Base-by-base conservation (phyloP, 75 land plant genomes). In the Pinus albicaulis region DNA sequence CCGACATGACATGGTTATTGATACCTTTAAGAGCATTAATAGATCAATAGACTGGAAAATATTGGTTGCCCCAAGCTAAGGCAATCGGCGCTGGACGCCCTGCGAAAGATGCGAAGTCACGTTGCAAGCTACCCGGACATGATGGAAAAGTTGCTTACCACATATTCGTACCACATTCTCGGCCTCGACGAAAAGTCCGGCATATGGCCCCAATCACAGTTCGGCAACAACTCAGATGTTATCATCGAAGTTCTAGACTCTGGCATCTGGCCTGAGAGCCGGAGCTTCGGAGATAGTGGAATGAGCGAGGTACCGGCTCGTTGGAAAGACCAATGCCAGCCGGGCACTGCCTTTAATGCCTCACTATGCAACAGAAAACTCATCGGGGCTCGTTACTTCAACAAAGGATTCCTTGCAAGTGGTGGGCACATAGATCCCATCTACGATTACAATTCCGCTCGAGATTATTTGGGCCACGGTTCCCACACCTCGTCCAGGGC, bases 401-500 rank as follows among this genome's bases (percentile, higher is more conserved):
- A 59, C 19, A 59, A 59, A 57, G 76, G 76, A 17, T 25, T 17
- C 10, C 15, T 41, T 8, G 76, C 64, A 5, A 28, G 7, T 16
- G 57, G 6, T 28, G 63, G 63, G 44, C 0, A 5, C 5, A 41
- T 41, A 41, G 44, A 41, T 41, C 44, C 44, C 6, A 41, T 5
- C 44, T 2, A 22, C 14, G 80, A 80, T 25, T 76, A 38, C 36
- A 28, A 63, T 34, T 80, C 83, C 15, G 73, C 86, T 1, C 61
- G 83, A 7, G 87, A 85, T 25, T 73, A 55, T 52, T 74, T 78
- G 3, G 87, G 87, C 17, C 87, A 85, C 70, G 87, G 87, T 23
- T 82, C 84, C 16, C 87, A 85, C 73, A 82, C 84, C 0, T 74
- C 87, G 7, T 81, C 84, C 7, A 85, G 81, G 5, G 87, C 81